Conservation (phyloP, 2,329 filamentous ascomycete genomes). For the Claviceps humidiphila region DNA sequence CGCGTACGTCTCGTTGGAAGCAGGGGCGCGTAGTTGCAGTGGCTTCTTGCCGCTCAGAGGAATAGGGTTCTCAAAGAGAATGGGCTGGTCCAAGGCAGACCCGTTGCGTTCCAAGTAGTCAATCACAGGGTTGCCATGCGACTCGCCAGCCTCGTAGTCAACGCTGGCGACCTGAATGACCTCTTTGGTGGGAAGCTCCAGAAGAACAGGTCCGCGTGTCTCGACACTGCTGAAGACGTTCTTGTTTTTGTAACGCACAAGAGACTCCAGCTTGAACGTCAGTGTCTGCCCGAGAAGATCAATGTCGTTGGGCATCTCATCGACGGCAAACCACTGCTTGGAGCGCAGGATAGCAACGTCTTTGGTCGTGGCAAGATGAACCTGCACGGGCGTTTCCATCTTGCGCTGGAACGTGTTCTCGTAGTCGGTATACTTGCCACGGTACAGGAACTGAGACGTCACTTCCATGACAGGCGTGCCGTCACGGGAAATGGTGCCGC, state of each 20-base stretch:
- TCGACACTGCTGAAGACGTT: constrained; percentile 81
- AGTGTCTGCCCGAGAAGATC: constrained; percentile 87
- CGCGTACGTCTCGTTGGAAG: constrained; percentile 95
- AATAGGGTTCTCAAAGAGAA: constrained; percentile 95
- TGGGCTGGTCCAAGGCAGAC: constrained; percentile 83
- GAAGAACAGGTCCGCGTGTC: constrained; percentile 80
- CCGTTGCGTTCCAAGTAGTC: constrained; percentile 92
- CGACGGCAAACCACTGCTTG: constrained; percentile 94
- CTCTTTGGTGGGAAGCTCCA: constrained; percentile 94
- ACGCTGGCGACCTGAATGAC: constrained; percentile 95
- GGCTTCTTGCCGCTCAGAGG: constrained; percentile 87
- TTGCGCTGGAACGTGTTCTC: constrained; percentile 99
- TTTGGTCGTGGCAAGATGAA: constrained; percentile 75
- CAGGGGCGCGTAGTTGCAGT: constrained; percentile 75
- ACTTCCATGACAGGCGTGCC: constrained; percentile 91
- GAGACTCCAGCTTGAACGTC: constrained; percentile 86
- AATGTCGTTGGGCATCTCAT: constrained; percentile 54
- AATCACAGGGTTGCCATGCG: constrained; percentile 90
- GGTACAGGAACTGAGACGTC: constrained; percentile 95
- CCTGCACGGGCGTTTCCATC: constrained; percentile 85
- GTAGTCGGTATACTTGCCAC: constrained; percentile 81
- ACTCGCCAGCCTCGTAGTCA: constrained; percentile 82
- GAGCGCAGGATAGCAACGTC: constrained; percentile 89
- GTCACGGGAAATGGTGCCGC: constrained; percentile 80
- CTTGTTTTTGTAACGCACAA: constrained; percentile 91